Conservation (phyloP, 2,329 filamentous ascomycete species). For the Pezicula carpinea region DNA sequence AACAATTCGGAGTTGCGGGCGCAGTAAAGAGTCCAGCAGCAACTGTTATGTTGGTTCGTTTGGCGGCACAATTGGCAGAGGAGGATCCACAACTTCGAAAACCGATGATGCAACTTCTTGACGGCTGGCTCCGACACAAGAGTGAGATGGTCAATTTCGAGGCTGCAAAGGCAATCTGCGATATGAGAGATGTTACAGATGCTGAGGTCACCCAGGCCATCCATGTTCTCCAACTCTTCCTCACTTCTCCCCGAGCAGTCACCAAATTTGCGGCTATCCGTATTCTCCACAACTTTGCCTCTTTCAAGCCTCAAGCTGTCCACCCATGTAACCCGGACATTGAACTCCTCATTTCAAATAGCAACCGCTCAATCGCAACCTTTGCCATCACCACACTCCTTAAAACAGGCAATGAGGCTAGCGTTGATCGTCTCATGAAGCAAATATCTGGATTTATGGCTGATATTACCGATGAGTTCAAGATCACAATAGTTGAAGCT, state of each 20-base stretch:
- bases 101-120: constrained; percentile 95
- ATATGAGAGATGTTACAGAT: constrained; percentile 89
- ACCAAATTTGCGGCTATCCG: constrained; percentile 97
- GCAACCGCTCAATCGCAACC: constrained; percentile 94
- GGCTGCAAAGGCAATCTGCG: constrained; percentile 95
- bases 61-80: constrained; percentile 90
- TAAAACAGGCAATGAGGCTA: constrained; percentile 97
- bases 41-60: constrained; percentile 83
- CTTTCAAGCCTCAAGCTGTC: constrained; percentile 91
- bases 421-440: constrained; percentile 96
- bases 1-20: constrained; percentile 89
- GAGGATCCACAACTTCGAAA: constrained; percentile 85
- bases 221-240: constrained; percentile 92
- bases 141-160: constrained; percentile 99
- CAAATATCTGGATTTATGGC: constrained; percentile 98
- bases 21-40: constrained; percentile 94
- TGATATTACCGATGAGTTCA: constrained; percentile 98
- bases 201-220: constrained; percentile 88
- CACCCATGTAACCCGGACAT: constrained; percentile 96
- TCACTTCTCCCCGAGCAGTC: constrained; percentile 90
- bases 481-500: constrained; percentile 99
- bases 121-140: constrained; percentile 96
- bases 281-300: constrained; percentile 93
- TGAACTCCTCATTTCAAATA: constrained; percentile 92
- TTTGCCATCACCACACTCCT: constrained; percentile 97